phyloP scores from a whole-genome alignment of 306 rosid genomes.

The Dryas alaskensis region DNA sequence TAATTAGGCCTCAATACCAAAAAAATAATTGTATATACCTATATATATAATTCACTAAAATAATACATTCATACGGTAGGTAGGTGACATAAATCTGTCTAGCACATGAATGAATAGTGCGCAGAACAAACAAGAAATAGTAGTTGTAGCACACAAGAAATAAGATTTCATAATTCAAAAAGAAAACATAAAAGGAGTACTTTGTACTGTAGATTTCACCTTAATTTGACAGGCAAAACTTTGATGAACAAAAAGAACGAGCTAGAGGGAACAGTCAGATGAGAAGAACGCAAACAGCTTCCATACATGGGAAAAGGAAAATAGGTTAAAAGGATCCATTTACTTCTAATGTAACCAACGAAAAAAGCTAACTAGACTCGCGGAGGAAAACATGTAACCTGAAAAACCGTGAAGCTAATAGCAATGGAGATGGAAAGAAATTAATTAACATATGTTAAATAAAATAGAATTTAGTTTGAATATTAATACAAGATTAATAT shows the following conservation, averaged over 20 bases:
- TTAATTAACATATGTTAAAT: conserved; percentile 22
- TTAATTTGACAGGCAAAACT: conserved; percentile 15
- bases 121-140: background rate
- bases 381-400: no score
- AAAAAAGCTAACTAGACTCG: no score
- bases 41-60: background rate
- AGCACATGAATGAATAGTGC: conserved; percentile 14
- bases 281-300: conserved; percentile 23
- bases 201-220: conserved; percentile 51
- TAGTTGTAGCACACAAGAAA: background rate
- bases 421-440: background rate
- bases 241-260: conserved; percentile 11
- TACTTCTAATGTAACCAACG: no score
- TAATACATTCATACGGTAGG: background rate
- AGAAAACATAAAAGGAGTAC: conserved; percentile 4
- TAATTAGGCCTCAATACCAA: background rate
- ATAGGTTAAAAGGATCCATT: no score
- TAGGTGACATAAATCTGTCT: no score
- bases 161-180: background rate
- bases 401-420: background rate
- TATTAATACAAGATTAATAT: conserved; percentile 15
- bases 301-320: background rate
- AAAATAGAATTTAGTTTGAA: conserved; percentile 32
- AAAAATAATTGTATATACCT: background rate
- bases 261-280: conserved; percentile 16